Base-by-base conservation (phyloP, 2,329 filamentous ascomycete species). In the Epichloe hybrida region DNA sequence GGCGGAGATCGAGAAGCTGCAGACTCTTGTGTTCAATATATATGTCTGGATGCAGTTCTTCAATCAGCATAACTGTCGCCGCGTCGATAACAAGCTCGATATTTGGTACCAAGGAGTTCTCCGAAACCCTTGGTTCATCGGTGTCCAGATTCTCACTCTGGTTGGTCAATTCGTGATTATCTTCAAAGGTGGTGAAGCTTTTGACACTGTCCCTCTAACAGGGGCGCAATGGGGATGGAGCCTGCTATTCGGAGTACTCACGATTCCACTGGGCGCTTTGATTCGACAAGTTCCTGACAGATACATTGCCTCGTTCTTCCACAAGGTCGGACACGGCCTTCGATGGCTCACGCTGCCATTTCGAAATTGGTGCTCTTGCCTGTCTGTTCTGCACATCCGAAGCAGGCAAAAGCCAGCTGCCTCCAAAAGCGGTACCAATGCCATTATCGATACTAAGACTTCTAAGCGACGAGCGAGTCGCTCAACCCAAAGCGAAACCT, bases 31-130 rank as follows among this genome's bases (percentile, higher is more conserved):
- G 5, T 90, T 91, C 73, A 93, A 91, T 67, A 86, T 84, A 0
- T 91, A 90, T 58, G 84, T 90, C 43, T 90, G 86, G 84, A 88
- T 91, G 84, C 86, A 91, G 57, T 87, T 93, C 55, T 91, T 91
- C 74, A 91, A 93, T 59, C 80, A 88, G 58, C 79, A 87, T 68
- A 90, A 64, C 71, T 89, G 87, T 66, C 83, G 87, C 38, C 80
- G 86, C 12, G 79, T 91, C 8, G 87, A 91, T 64, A 91, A 93
- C 65, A 81, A 81, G 53, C 81, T 90, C 66, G 90, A 93, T 61
- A 83, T 93, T 50, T 69, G 66, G 59, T 88, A 90, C 55, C 86
- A 91, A 62, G 84, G 84, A 27, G 77, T 91, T 43, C 70, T 77
- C 17, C 75, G 75, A 50, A 94, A 93, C 61, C 82, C 76, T 54